These are phyloP conservation scores for Primulina eburnea DNA, from an alignment of 257 asterid species.

Conservation along the genomic window DNA sequence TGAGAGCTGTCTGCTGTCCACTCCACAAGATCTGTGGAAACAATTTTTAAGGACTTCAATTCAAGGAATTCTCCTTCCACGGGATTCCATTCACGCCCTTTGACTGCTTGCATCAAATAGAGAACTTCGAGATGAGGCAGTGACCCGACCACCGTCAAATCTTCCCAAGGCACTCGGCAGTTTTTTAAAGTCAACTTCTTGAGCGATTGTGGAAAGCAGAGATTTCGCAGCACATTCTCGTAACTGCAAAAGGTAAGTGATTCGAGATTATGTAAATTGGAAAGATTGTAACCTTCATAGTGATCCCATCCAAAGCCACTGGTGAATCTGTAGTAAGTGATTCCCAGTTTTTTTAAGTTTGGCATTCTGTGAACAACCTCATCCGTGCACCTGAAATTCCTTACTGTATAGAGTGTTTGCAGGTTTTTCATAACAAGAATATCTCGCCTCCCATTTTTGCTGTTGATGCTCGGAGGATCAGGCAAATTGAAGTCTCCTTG, in stretches of 20 bases:
- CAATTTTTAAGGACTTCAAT: too few species aligned
- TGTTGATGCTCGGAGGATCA: too few species aligned
- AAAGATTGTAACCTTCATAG: neutral
- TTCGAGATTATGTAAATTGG: conserved; percentile 19
- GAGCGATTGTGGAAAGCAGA: conserved; percentile 15
- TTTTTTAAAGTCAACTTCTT: conserved; percentile 15
- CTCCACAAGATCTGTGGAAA: too few species aligned
- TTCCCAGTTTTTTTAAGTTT: conserved; percentile 7
- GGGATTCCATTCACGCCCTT: conserved; percentile 17
- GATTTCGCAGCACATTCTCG: neutral
- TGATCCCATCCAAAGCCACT: neutral
- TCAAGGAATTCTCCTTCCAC: conserved; percentile 18
- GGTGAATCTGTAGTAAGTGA: neutral
- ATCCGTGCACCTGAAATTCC: neutral
- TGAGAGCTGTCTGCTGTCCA: too few species aligned
- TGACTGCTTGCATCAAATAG: neutral
- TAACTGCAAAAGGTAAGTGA: neutral
- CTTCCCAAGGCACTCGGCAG: conserved; percentile 8
- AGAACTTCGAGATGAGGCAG: conserved; percentile 30
- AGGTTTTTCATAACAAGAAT: neutral
- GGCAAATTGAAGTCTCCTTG: too few species aligned
- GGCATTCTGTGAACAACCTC: neutral
- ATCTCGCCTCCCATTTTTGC: too few species aligned
- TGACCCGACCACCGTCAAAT: conserved; percentile 12
- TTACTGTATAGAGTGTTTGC: neutral